Conservation (phyloP, 2,329 filamentous ascomycete genomes). For the Byssothecium circinans region DNA sequence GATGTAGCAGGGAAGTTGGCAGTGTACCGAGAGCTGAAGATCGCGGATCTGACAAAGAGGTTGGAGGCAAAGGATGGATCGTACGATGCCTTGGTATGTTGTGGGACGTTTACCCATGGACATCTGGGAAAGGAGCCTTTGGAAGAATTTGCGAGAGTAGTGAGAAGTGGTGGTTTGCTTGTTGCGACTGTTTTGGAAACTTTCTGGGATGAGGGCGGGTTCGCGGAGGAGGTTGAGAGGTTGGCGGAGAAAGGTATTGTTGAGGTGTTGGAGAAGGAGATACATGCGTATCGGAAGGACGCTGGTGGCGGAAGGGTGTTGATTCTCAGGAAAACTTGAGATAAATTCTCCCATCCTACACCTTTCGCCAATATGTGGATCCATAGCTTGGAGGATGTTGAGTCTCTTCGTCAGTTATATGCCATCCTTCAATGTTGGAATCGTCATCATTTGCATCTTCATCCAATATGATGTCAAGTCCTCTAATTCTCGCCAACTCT, state of each 20-base stretch:
- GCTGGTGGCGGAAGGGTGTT: constrained; percentile 21
- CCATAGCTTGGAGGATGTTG: too few relatives aligned
- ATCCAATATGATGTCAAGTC: too few relatives aligned
- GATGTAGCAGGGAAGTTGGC: constrained; percentile 53
- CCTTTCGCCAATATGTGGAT: too few relatives aligned
- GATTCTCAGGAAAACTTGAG: constrained; percentile 12
- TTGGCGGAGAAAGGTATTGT: constrained; percentile 39
- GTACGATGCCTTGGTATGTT: constrained; percentile 57
- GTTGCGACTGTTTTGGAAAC: constrained; percentile 56
- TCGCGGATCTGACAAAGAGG: constrained; percentile 52
- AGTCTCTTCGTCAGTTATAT: too few relatives aligned
- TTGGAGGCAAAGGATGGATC: constrained; percentile 45
- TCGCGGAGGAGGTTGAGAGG: constrained; percentile 49
- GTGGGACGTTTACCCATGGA: constrained; percentile 58
- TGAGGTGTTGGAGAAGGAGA: constrained; percentile 39
- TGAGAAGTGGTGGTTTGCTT: constrained; percentile 52
- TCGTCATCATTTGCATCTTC: too few relatives aligned
- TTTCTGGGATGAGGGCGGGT: constrained; percentile 55
- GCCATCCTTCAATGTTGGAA: too few relatives aligned
- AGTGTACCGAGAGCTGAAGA: constrained; percentile 50
- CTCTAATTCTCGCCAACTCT: too few relatives aligned
- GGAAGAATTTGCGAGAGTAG: constrained; percentile 54
- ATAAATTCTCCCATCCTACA: too few relatives aligned
- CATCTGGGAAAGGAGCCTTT: constrained; percentile 56
- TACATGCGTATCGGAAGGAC: constrained; percentile 35